A percentile compares a stretch with the other conserved stretches of the same genome.
These are phyloP conservation scores for Pythium aquatile DNA, from an alignment of 352 stramenopile genomes.

Conservation along the genomic window DNA sequence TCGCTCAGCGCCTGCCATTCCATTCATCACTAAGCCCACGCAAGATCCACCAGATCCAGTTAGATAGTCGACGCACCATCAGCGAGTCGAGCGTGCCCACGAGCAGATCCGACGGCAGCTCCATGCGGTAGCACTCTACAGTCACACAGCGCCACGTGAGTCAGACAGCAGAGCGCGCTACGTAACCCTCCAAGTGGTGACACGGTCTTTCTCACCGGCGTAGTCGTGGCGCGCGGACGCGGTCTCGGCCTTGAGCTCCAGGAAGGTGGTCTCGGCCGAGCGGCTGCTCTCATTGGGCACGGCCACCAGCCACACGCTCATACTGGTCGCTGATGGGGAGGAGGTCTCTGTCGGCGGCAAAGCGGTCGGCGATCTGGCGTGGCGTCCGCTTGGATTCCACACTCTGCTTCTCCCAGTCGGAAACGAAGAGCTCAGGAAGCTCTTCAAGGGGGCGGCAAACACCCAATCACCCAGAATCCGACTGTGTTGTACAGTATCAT, in stretches of 20 bases:
- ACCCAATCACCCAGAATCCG: constrained; percentile 8
- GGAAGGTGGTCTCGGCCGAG: constrained; percentile 81
- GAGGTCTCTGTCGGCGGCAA: background rate
- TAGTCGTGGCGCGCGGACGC: constrained; percentile 82
- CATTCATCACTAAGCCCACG: background rate
- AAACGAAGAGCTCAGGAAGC: constrained; percentile 11
- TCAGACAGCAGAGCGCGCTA: constrained; percentile 6
- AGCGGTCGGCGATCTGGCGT: background rate
- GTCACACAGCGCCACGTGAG: constrained; percentile 5
- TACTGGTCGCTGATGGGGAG: constrained; percentile 4
- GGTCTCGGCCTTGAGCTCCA: constrained; percentile 84
- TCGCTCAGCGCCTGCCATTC: constrained; percentile 77
- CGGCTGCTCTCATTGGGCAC: constrained; percentile 83
- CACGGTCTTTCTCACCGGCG: constrained; percentile 35
- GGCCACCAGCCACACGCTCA: constrained; percentile 77
- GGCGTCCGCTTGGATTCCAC: constrained; percentile 8
- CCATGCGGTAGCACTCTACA: constrained; percentile 76
- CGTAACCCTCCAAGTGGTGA: background rate
- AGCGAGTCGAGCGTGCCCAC: constrained; percentile 97
- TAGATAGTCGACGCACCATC: constrained; percentile 69
- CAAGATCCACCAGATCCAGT: background rate
- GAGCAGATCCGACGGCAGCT: constrained; percentile 92
- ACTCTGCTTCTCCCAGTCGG: background rate
- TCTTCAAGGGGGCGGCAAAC: constrained; percentile 4
- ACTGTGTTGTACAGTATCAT: background rate